A percentile compares a stretch with the other conserved stretches of the same genome.
Conservation (phyloP, 108 stramenopile species). For the Pseudonitzschia multistriata region DNA sequence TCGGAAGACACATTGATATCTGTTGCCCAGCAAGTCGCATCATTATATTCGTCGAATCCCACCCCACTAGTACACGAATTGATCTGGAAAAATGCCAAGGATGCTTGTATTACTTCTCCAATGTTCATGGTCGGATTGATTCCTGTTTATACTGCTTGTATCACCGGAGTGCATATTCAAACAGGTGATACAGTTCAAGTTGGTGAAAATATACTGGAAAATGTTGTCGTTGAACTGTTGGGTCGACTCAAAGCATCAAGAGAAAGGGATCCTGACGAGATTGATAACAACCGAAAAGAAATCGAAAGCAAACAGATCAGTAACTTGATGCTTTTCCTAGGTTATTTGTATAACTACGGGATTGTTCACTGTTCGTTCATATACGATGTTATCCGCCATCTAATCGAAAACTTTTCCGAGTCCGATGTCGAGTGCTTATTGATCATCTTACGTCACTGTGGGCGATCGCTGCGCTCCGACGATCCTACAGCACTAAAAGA, state of each 20-base stretch:
- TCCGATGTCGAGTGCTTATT: slow-evolving; percentile 87
- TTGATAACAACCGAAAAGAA: slow-evolving; percentile 19
- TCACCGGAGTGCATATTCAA: slow-evolving; percentile 77
- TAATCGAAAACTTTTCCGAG: slow-evolving; percentile 79
- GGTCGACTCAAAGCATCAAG: slow-evolving; percentile 26
- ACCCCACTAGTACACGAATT: slow-evolving; percentile 65
- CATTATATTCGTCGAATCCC: slow-evolving; percentile 50
- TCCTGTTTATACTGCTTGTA: slow-evolving; percentile 72
- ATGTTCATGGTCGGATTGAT: slow-evolving; percentile 81
- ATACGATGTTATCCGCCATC: slow-evolving; percentile 84
- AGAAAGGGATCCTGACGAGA: slow-evolving; percentile 10
- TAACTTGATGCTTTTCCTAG: slow-evolving; percentile 84
- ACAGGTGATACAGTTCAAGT: slow-evolving; percentile 78
- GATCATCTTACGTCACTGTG: slow-evolving; percentile 83
- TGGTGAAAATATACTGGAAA: slow-evolving; percentile 69
- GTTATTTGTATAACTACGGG: slow-evolving; percentile 90
- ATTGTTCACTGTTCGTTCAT: slow-evolving; percentile 88
- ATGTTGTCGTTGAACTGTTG: slow-evolving; percentile 54
- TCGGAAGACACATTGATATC: slow-evolving; percentile 89
- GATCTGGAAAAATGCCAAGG: slow-evolving; percentile 67
- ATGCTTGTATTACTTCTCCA: slow-evolving; percentile 59
- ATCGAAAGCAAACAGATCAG: slow-evolving; percentile 60
- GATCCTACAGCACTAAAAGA: slow-evolving; percentile 92
- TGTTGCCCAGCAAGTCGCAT: slow-evolving; percentile 65
- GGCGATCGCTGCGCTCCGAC: slow-evolving; percentile 84